Base-by-base conservation (phyloP, 306 rosid genomes). In the Elaeagnus macrophylla region DNA sequence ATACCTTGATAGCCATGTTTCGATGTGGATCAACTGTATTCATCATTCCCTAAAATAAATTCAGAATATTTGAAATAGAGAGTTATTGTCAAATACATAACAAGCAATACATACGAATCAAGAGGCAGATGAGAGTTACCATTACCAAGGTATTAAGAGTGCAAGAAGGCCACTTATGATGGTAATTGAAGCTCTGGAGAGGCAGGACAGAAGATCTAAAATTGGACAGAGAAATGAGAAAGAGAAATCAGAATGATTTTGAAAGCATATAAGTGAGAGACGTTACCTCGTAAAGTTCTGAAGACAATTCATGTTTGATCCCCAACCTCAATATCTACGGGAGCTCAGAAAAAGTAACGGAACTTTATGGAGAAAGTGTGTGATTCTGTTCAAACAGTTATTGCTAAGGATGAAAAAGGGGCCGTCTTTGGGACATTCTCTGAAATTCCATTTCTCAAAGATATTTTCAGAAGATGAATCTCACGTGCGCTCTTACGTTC, bases 1-100 rank as follows among this genome's bases (percentile, higher is more conserved):
- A 25, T 25, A 86, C 97, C 99, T 87, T 76, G 52, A 87, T 49
- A 12, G 67, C 14, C 68, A 79, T 76, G 49, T 62, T 81, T 73
- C 77, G 76, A 60, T 65, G 73, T 2, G 39, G 80, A 75, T 64
- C 60, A 59, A 65, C 56, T 46, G 14, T 61, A 55, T 16, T 73
- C 68, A 48, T 46, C 58, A 75, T 37, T 68, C 77, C 70, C 95
- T 83, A 77, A 46, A 61, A 20, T 16, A 55, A 59, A 37, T 50
- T 38, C 32, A 14, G 10, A 40, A 45, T 42, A 44, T 18, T 15
- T 37, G 39, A 40, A n/a, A 18, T 19, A 36, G 56, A 7, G 47
- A 42, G 9, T 11, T 1, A 39, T 14, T 50, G 1, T 7, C 9
- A 13, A 3, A 41, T 41, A 48, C 50, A 36, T 6, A 44, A 51